Base-by-base conservation (phyloP, 495 filamentous ascomycete genomes). In the Hypomontagnella submonticulosa region DNA sequence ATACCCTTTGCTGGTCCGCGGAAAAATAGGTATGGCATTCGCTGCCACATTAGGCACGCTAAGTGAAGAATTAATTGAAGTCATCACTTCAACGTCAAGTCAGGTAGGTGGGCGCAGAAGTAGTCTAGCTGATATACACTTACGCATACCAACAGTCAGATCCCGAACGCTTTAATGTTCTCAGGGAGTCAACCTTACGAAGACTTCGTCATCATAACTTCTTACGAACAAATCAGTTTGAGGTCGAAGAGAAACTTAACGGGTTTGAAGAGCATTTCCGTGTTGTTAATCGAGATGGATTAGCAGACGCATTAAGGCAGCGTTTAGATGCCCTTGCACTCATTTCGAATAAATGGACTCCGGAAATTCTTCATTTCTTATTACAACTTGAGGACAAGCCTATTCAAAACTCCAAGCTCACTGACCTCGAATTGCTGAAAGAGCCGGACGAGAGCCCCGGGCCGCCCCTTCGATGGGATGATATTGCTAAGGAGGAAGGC, bases 211-310 rank as follows among this genome's bases (percentile, higher is more conserved):
- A 87, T 34, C 81, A 89, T 51, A 82, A 78, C 34, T 89, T 89
- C 79, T 80, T 79, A 16, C 87, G 92, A 33, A 92, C 88, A 0
- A 95, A 97, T 77, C 94, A 96, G 69, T 99, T 97, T 72, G 91
- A 92, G 30, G 87, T 97, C 10, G 76, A 85, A 19, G 83, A 84
- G 13, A 87, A 84, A 33, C 82, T 96, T 4, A 85, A 89, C 18
- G 95, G 95, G 2, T 81, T 96, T 13, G 90, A 92, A 62, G 95
- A 99, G 75, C 94, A 94, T 67, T 96, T 96, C 73, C 84, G 86
- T 37, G 81, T 97, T 46, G 80, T 90, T 30, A 88, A 90, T 73
- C 84, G 87, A 57, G 93, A 97, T 72, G 85, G 87, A 12, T 75
- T 97, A 20, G 92, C 91, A n/a, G 87, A 92, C 63, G 92, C 90